phyloP scores from a whole-genome alignment of 208 protist species.

The Tritrichomonas foetus region DNA sequence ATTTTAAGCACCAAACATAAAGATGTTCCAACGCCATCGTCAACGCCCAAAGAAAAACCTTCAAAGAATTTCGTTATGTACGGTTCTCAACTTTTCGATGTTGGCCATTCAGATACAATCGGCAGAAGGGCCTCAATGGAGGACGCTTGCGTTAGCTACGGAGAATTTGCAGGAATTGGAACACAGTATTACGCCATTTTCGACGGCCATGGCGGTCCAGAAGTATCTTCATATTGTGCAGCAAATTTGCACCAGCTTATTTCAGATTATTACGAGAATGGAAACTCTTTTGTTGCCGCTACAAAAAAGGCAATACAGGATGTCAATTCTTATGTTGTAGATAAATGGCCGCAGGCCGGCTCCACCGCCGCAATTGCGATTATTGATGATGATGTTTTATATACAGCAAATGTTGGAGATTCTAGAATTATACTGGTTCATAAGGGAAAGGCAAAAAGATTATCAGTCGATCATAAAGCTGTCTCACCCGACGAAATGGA shows the following conservation, averaged over 20 bases:
- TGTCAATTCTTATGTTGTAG: background rate
- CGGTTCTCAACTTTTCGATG: background rate
- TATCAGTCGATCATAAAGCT: conserved; percentile 25
- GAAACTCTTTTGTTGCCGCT: background rate
- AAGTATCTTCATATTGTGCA: background rate
- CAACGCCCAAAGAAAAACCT: no score
- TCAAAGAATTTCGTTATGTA: background rate
- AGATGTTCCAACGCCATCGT: no score
- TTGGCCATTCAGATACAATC: background rate
- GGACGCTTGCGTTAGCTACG: background rate
- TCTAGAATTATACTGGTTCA: background rate
- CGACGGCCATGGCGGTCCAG: background rate
- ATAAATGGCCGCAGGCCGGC: background rate
- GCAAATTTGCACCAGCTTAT: background rate
- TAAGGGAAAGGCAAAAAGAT: background rate
- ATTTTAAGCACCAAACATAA: no score
- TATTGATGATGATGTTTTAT: background rate
- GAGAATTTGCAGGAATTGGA: background rate
- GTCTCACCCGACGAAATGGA: background rate
- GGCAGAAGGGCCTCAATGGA: background rate
- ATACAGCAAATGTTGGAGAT: background rate
- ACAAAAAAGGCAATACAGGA: background rate
- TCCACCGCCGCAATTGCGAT: background rate
- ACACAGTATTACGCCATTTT: background rate
- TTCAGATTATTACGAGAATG: background rate